Evolutionary conservation across 2,329 filamentous ascomycete genomes (phyloP).

Genomic region (Microsporum canis): DNA sequence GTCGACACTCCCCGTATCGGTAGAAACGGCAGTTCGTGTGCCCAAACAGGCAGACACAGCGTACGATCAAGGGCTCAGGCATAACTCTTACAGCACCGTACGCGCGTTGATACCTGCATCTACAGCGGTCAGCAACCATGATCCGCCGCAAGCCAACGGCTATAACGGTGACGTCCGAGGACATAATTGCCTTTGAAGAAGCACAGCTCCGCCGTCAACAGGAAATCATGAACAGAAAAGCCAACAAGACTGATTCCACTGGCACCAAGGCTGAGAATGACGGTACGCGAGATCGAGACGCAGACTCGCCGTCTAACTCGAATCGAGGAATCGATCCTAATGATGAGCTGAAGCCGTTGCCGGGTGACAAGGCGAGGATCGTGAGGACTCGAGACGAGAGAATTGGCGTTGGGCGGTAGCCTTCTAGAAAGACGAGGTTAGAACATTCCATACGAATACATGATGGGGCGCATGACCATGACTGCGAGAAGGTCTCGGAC

Average conservation of each 20-base stretch:
- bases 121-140: slow-evolving; percentile 24
- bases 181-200: slow-evolving; percentile 39
- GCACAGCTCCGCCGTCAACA: slow-evolving; percentile 21
- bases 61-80: background rate
- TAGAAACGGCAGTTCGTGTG: background rate
- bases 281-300: background rate
- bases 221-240: slow-evolving; percentile 12
- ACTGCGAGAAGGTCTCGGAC: background rate
- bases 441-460: too few species aligned
- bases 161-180: slow-evolving; percentile 40
- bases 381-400: slow-evolving; percentile 37
- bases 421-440: too few species aligned
- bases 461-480: background rate
- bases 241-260: background rate
- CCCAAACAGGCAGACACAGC: background rate
- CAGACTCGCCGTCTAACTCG: slow-evolving; percentile 1
- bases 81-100: too few species aligned
- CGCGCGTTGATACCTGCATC: too few species aligned
- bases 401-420: slow-evolving; percentile 26
- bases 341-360: slow-evolving; percentile 41
- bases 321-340: slow-evolving; percentile 32
- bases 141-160: slow-evolving; percentile 42
- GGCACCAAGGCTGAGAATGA: background rate
- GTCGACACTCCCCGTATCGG: background rate
- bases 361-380: slow-evolving; percentile 39